Evolutionary conservation across 805 yeast genomes (phyloP).

Genomic region (Tetrapisispora phaffii): DNA sequence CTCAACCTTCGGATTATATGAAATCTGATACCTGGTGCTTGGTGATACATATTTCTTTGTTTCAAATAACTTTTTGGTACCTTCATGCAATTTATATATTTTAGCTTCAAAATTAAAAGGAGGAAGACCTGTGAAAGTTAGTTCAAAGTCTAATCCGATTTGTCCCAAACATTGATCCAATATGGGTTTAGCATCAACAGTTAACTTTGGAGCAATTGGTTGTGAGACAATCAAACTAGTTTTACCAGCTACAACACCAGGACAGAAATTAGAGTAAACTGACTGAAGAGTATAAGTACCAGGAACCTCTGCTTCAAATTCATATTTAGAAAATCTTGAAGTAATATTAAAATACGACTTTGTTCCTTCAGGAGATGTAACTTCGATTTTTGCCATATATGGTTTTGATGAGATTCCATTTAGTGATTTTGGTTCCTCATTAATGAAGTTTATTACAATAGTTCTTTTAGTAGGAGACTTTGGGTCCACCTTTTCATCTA

Average conservation of each 20-base stretch:
- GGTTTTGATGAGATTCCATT: slow-evolving; percentile 13
- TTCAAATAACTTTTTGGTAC: slow-evolving; percentile 26
- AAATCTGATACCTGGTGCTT: slow-evolving; percentile 44
- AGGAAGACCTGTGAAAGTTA: slow-evolving; percentile 63
- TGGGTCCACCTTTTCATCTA: slow-evolving; percentile 33
- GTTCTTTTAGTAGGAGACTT: slow-evolving; percentile 33
- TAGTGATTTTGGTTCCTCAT: background rate
- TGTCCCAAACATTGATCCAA: slow-evolving; percentile 88
- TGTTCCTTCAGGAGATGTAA: slow-evolving; percentile 22
- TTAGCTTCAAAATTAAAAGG: slow-evolving; percentile 65
- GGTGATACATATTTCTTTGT: slow-evolving; percentile 31
- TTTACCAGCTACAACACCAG: slow-evolving; percentile 52
- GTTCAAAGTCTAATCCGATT: slow-evolving; percentile 69
- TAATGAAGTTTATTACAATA: slow-evolving; percentile 27
- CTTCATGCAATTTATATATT: slow-evolving; percentile 44
- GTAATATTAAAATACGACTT: slow-evolving; percentile 17
- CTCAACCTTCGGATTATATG: slow-evolving; percentile 67
- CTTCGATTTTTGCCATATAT: slow-evolving; percentile 29
- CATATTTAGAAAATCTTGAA: slow-evolving; percentile 22
- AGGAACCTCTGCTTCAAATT: slow-evolving; percentile 39
- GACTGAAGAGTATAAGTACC: slow-evolving; percentile 55
- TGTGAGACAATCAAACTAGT: slow-evolving; percentile 45
- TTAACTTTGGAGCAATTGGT: slow-evolving; percentile 44
- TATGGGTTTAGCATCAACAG: slow-evolving; percentile 40
- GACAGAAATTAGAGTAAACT: slow-evolving; percentile 54